A percentile compares a stretch with the other conserved stretches of the same genome.
These are phyloP conservation scores for Tillandsia fasciculata DNA, from an alignment of 176 grass and related monocot genomes.

Conservation along the genomic window DNA sequence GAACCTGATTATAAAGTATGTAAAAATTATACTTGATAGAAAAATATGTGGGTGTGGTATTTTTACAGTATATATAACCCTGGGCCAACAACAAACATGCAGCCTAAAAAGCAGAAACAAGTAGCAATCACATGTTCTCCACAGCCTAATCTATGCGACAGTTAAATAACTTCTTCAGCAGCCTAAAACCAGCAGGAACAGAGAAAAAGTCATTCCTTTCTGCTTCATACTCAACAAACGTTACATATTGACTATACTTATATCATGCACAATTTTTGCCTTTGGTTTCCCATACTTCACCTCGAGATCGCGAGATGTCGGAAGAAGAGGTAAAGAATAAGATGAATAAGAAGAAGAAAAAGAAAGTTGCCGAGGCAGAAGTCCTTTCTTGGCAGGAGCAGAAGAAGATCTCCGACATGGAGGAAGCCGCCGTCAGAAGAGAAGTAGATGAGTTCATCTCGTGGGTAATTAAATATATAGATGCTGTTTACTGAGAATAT, in stretches of 20 bases:
- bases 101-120: not conserved
- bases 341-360: constrained; percentile 3
- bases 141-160: not conserved
- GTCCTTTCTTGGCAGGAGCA: constrained; percentile 3
- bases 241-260: not conserved
- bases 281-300: not conserved
- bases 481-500: not conserved
- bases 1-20: too few species aligned
- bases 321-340: not conserved
- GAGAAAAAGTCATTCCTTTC: not conserved
- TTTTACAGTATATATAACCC: too few species aligned
- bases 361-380: not conserved
- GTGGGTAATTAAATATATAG: not conserved
- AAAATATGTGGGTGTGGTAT: too few species aligned
- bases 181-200: not conserved
- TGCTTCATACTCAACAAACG: not conserved
- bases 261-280: not conserved
- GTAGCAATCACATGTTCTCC: not conserved
- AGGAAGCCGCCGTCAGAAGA: not conserved
- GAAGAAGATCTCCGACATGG: not conserved
- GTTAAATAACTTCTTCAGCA: not conserved
- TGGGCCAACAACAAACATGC: too few species aligned
- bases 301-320: not conserved
- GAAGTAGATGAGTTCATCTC: constrained; percentile 1
- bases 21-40: too few species aligned